Conservation (phyloP, 305 asterid species). For the Fraxinus velutina region DNA sequence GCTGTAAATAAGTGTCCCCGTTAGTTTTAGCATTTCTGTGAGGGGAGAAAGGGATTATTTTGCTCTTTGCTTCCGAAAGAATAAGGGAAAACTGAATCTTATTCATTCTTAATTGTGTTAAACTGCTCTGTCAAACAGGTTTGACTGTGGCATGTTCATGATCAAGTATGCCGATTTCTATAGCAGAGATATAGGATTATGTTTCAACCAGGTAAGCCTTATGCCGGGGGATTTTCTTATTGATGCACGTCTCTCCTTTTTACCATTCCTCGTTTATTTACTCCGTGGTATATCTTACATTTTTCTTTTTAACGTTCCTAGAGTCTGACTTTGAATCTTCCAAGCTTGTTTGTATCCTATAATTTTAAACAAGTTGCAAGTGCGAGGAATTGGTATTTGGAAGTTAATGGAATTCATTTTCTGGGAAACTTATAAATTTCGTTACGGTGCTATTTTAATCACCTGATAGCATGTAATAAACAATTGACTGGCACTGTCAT, state of each 20-base stretch:
- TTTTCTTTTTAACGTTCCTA: background rate
- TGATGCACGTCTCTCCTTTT: background rate
- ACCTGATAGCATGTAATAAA: background rate
- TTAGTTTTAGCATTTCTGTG: background rate
- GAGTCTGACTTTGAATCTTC: background rate
- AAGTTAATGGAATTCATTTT: background rate
- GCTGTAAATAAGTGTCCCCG: background rate
- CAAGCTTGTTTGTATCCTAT: background rate
- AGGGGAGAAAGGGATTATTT: background rate
- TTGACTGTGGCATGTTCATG: conserved; percentile 91
- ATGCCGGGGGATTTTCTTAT: background rate
- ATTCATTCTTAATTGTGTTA: background rate
- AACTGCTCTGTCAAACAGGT: conserved; percentile 47
- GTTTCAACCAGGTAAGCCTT: conserved; percentile 67
- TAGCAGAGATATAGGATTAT: conserved; percentile 72
- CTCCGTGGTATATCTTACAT: background rate
- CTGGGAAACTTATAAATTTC: background rate
- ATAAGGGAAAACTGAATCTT: background rate
- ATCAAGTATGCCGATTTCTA: conserved; percentile 85
- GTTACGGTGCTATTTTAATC: background rate
- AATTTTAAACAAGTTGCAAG: background rate
- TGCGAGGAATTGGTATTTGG: background rate
- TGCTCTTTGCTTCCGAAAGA: background rate
- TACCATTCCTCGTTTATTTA: background rate
- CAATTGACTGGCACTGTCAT: background rate